These are phyloP conservation scores for Takakia lepidozioides DNA, from an alignment of 225 moss, liverwort and hornwort species.

Conservation along the genomic window DNA sequence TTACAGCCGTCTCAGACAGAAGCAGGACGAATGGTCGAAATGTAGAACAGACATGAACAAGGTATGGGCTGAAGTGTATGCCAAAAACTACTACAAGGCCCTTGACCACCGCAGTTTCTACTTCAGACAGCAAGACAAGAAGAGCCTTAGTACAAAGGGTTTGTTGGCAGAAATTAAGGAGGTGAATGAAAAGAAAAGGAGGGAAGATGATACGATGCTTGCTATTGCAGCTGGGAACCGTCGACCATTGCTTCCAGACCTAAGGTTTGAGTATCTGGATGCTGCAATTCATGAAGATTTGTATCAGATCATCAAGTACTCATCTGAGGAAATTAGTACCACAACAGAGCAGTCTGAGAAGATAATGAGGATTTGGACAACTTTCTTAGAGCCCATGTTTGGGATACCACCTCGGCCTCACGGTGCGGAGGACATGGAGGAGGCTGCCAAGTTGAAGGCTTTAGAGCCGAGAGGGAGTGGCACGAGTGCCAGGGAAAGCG, in stretches of 20 bases:
- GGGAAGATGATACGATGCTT: constrained; percentile 62
- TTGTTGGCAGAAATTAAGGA: constrained; percentile 84
- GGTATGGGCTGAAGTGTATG: constrained; percentile 92
- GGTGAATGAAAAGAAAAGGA: constrained; percentile 60
- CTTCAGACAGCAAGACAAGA: constrained; percentile 96
- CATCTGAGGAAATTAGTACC: constrained; percentile 69
- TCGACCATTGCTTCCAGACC: constrained; percentile 47
- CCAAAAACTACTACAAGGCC: constrained; percentile 89
- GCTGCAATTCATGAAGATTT: constrained; percentile 70
- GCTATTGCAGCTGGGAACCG: constrained; percentile 61
- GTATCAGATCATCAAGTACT: constrained; percentile 78
- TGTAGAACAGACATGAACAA: constrained; percentile 86
- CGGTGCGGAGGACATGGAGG: constrained; percentile 27
- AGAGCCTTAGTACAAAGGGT: constrained; percentile 73
- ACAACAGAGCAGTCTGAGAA: constrained; percentile 61
- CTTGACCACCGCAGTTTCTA: constrained; percentile 96
- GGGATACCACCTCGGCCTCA: constrained; percentile 41
- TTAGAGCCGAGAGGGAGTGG: constrained; percentile 11
- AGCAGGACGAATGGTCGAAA: constrained; percentile 82
- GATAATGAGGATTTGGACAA: constrained; percentile 52
- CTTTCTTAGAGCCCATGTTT: constrained; percentile 62
- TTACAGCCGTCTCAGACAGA: constrained; percentile 64
- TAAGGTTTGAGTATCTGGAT: constrained; percentile 51
- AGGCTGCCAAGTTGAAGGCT: constrained; percentile 6
- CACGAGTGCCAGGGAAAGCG: constrained; percentile 4